Conservation (phyloP, 768 basidiomycete genomes). For the Xerocomellus chrysenteron region DNA sequence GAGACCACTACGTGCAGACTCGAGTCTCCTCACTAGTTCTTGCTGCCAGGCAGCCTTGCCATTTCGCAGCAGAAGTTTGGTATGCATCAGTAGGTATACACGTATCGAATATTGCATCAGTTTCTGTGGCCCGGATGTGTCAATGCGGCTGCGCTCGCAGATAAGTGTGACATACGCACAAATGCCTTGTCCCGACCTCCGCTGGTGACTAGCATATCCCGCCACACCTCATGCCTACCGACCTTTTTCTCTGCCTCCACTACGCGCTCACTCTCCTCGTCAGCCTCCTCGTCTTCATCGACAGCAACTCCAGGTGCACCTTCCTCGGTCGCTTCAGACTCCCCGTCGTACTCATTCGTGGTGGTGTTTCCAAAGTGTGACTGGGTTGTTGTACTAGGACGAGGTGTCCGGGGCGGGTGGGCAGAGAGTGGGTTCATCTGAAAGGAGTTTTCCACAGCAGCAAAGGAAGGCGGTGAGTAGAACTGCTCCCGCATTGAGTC, state of each 20-base stretch:
- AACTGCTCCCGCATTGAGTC: conserved; percentile 45
- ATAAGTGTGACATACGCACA: conserved; percentile 44
- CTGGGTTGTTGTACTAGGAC: conserved; percentile 31
- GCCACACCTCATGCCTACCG: conserved; percentile 68
- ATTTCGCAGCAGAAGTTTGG: conserved; percentile 49
- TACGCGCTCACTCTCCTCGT: conserved; percentile 48
- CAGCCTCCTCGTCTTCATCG: conserved; percentile 42
- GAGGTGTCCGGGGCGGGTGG: conserved; percentile 77
- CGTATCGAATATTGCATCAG: conserved; percentile 81
- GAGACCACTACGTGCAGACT: conserved; percentile 53
- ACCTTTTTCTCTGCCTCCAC: conserved; percentile 48
- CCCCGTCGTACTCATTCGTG: conserved; percentile 41
- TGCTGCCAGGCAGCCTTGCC: conserved; percentile 48
- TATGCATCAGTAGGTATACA: conserved; percentile 71
- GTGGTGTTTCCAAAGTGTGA: conserved; percentile 24
- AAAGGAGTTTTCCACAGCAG: conserved; percentile 57
- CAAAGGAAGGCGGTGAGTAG: conserved; percentile 56
- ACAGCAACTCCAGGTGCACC: conserved; percentile 15
- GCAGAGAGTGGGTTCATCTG: conserved; percentile 81
- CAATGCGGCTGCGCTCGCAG: background rate
- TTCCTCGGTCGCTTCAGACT: conserved; percentile 35
- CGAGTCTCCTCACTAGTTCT: conserved; percentile 57
- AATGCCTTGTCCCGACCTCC: conserved; percentile 83
- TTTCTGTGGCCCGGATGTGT: conserved; percentile 53
- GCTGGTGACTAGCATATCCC: conserved; percentile 75